Evolutionary conservation across 2,329 filamentous ascomycete species (phyloP).

Genomic region (Madurella fahalii): DNA sequence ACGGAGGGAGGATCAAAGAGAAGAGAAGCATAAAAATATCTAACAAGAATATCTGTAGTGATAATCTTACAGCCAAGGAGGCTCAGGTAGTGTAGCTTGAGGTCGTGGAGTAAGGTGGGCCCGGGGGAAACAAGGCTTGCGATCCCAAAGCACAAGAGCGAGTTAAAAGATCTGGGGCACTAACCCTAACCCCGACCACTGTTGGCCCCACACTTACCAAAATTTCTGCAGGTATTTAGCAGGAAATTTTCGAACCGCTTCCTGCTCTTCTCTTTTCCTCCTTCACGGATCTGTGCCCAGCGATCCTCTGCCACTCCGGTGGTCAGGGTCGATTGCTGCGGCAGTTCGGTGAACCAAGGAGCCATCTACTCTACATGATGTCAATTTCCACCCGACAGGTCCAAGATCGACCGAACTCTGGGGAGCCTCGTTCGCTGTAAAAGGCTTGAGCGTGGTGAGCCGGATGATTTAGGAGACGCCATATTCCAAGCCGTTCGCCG

Average conservation of each 20-base stretch:
- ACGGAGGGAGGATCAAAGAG: no score
- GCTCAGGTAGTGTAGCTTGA: no score
- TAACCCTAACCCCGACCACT: background rate
- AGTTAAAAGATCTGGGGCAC: no score
- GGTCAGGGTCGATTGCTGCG: constrained; percentile 72
- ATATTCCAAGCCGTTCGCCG: constrained; percentile 90
- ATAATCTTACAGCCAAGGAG: no score
- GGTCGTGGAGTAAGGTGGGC: no score
- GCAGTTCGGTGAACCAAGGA: constrained; percentile 85
- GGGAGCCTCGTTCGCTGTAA: constrained; percentile 63
- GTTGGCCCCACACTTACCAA: constrained; percentile 27
- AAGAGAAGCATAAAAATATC: no score
- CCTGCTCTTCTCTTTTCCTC: constrained; percentile 34
- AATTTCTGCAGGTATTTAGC: constrained; percentile 27
- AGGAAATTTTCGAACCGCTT: constrained; percentile 6
- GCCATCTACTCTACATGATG: constrained; percentile 70
- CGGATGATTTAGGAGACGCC: constrained; percentile 56
- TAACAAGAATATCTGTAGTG: no score
- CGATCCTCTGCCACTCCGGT: constrained; percentile 59
- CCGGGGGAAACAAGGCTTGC: no score
- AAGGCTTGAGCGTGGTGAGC: constrained; percentile 66
- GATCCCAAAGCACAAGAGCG: no score
- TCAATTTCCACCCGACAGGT: constrained; percentile 95
- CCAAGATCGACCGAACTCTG: constrained; percentile 68
- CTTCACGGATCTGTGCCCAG: constrained; percentile 81